Base-by-base conservation (phyloP, 1,139 yeast species). In the Yamadazyma friedrichii region DNA sequence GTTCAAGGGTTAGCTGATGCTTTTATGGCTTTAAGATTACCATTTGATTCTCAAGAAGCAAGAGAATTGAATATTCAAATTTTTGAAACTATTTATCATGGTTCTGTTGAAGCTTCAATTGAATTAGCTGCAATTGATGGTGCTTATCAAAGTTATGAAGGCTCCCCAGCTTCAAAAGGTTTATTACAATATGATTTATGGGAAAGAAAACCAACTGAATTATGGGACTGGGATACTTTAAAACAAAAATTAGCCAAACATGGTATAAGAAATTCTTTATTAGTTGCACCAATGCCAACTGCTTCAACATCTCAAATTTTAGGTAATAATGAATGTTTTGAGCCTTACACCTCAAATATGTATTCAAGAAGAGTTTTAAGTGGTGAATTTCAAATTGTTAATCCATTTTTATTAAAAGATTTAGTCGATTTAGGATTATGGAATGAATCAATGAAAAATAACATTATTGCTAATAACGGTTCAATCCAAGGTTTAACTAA, bases 211-310 rank as follows among this genome's bases (percentile, higher is more conserved):
- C 83, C 83, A 37, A 69, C 81, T 40, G 77, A 71, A 49, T 68
- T 77, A 51, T 78, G 70, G 69, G 80, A 78, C 51, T 78, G 84
- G 84, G 81, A 75, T 52, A 42, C 59, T 11, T 61, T 78, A 49
- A 77, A 76, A 58, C 64, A 58, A 43, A 63, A 65, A 41, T 59
- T 78, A 44, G 66, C 66, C 36, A 61, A 61, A 43, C 64, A 70
- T 50, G 84, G 84, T 41, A 54, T 78, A 40, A 67, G 83, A 56
- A 78, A 78, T 62, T 78, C 83, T n/a, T 62, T 78, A 38, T 65
- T 78, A 46, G 79, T 78, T 43, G 84, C 83, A 1, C 82, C 82
- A 45, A 78, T 78, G 84, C 84, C 84, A 35, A 78, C 84, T 41
- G 84, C 84, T 20, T 77, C 83, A 12, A 78, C 83, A 9, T 78